Evolutionary conservation across 164 flowering plant species (phyloP).

Genomic region (Vitis riparia): DNA sequence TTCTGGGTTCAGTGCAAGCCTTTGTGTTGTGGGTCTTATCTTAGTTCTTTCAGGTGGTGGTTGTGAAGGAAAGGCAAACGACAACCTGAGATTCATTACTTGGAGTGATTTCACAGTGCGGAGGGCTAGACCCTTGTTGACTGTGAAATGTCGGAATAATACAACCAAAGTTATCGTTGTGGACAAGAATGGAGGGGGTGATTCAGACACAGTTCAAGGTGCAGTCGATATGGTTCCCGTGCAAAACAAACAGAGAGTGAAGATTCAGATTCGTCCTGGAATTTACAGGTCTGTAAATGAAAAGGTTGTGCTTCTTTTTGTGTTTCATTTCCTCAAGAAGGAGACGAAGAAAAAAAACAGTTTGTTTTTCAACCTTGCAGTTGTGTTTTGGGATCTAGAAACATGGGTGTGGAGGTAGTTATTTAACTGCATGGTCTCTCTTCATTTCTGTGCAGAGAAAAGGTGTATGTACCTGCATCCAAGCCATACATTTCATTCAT

Average conservation of each 20-base stretch:
- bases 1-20: neutral
- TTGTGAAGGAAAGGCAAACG: neutral
- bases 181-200: constrained; percentile 59
- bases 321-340: neutral
- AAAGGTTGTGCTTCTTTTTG: neutral
- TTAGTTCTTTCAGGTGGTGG: neutral
- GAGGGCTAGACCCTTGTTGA: constrained; percentile 7
- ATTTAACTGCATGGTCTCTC: neutral
- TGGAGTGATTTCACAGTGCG: constrained; percentile 68
- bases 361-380: neutral
- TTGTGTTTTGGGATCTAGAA: neutral
- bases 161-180: constrained; percentile 53
- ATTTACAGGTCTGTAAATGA: constrained; percentile 59
- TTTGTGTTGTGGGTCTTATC: neutral
- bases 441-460: constrained; percentile 54
- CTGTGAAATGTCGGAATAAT: neutral
- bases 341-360: neutral
- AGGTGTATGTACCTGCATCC: constrained; percentile 49
- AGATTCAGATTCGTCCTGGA: constrained; percentile 72
- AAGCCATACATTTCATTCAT: constrained; percentile 89
- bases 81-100: constrained; percentile 29
- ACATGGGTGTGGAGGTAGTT: neutral
- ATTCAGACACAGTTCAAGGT: constrained; percentile 68
- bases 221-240: constrained; percentile 77
- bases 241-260: constrained; percentile 48